Evolutionary conservation across 352 stramenopile genomes (phyloP), one percentile per base, ranked within the genome.

Genomic region (Pythium dissotocum): DNA sequence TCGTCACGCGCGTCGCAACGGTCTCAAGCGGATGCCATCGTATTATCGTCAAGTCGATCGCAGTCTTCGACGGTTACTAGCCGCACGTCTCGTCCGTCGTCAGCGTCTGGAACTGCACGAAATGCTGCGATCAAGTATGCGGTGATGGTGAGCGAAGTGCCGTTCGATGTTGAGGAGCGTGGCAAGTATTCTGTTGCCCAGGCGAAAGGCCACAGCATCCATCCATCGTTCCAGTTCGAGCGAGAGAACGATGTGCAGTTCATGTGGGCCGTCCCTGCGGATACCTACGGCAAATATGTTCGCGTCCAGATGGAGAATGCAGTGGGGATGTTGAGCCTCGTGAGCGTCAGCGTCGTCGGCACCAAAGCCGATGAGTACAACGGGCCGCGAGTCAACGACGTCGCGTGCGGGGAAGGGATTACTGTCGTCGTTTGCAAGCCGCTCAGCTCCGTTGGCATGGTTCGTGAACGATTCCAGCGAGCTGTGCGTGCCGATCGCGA

Each of bases 171-270:
- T 0, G 81, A 92, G 21, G 71, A 85, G 33, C 79, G 77, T 13
- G 86, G 86, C 18, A 91, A 90, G 54, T 85, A 90, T 54, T 72
- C 82, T 7, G 78, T 93, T 0, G 66, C 78, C 0, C 76, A 78
- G 35, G 75, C 84, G 2, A 88, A 81, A 63, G 59, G 62, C 1
- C 78, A 89, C 10, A 92, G 84, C 57, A 71, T 82, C 14, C 75
- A 83, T 51, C 76, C 65, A 1, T 76, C 73, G 4, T 85, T 89
- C 36, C 78, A 40, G 1, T 21, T 85, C 26, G 42, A 57, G 33
- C 24, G 58, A 6, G 55, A 67, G 13, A 72, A 76, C 24, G 68
- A 72, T n/a, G 62, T 30, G 6, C 66, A 77, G 12, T 82, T 66
- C n/a, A 59, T 42, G 6, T 94, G 86, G 84, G 52, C 61, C 1